These are phyloP conservation scores for Amphicarpaea edgeworthii DNA, from an alignment of 306 rosid genomes.

Conservation along the genomic window DNA sequence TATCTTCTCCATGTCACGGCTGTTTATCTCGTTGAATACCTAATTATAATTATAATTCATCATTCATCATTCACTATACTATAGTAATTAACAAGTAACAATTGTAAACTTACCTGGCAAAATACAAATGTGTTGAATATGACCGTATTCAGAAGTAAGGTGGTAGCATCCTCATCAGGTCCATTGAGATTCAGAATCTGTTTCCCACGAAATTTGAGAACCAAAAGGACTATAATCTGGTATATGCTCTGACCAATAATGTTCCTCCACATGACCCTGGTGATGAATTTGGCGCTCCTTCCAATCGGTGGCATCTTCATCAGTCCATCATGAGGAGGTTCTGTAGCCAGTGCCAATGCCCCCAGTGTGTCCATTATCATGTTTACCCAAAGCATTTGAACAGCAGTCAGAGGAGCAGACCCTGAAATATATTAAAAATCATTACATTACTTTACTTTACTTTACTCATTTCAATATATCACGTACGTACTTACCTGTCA, in stretches of 20 bases:
- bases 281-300: constrained; percentile 67
- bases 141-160: constrained; percentile 61
- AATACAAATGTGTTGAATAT: constrained; percentile 90
- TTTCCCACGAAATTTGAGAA: constrained; percentile 66
- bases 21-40: constrained; percentile 90
- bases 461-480: too few species aligned
- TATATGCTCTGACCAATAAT: constrained; percentile 86
- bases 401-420: constrained; percentile 87
- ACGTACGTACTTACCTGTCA: constrained; percentile 55
- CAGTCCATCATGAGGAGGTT: constrained; percentile 81
- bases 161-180: constrained; percentile 62
- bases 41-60: too few species aligned
- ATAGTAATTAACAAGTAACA: too few species aligned
- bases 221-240: constrained; percentile 70
- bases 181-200: constrained; percentile 61
- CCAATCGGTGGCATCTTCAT: constrained; percentile 86
- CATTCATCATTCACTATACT: too few species aligned
- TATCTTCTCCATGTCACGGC: constrained; percentile 95
- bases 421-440: too few species aligned
- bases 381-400: constrained; percentile 98
- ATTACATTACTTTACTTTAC: too few species aligned
- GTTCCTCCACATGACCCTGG: constrained; percentile 85
- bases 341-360: constrained; percentile 91
- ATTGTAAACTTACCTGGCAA: constrained; percentile 99
- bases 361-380: constrained; percentile 97